Evolutionary conservation across 2,329 filamentous ascomycete species (phyloP).

Genomic region (Blumeria hordei): DNA sequence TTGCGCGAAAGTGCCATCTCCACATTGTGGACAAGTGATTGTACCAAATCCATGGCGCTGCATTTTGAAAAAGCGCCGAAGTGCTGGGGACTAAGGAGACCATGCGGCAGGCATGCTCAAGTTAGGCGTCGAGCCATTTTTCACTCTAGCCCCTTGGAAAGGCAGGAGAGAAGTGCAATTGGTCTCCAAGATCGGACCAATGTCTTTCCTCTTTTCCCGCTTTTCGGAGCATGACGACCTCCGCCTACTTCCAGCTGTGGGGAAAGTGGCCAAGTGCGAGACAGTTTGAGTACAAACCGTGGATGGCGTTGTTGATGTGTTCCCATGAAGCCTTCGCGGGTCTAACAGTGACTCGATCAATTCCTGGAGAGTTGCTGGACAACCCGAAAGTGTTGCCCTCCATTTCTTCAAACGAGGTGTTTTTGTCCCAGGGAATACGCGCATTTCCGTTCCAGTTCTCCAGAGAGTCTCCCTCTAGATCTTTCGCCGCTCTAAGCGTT

Average conservation of each 20-base stretch:
- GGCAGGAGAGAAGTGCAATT: background rate
- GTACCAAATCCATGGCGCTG: background rate
- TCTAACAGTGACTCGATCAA: background rate
- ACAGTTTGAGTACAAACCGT: background rate
- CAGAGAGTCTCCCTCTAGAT: no score
- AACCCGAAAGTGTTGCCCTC: background rate
- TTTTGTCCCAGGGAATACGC: no score
- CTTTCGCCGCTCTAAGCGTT: no score
- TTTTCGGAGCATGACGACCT: background rate
- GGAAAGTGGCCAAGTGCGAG: background rate
- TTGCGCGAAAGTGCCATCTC: background rate
- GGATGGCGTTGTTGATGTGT: background rate
- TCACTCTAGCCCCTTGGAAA: background rate
- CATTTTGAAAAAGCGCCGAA: background rate
- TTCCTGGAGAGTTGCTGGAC: background rate
- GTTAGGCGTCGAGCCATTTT: background rate
- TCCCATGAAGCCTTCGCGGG: background rate
- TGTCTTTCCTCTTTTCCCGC: background rate
- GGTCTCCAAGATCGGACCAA: background rate
- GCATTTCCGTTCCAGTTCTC: no score
- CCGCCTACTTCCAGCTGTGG: background rate
- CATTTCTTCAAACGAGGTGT: no score
- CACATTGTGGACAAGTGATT: background rate
- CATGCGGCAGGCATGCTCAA: background rate
- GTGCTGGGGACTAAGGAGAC: background rate